A percentile compares a stretch with the other conserved stretches of the same genome.
These are phyloP conservation scores for Exobasidium cylindrosporum DNA, from an alignment of 1,284 basidiomycete genomes.

Conservation along the genomic window DNA sequence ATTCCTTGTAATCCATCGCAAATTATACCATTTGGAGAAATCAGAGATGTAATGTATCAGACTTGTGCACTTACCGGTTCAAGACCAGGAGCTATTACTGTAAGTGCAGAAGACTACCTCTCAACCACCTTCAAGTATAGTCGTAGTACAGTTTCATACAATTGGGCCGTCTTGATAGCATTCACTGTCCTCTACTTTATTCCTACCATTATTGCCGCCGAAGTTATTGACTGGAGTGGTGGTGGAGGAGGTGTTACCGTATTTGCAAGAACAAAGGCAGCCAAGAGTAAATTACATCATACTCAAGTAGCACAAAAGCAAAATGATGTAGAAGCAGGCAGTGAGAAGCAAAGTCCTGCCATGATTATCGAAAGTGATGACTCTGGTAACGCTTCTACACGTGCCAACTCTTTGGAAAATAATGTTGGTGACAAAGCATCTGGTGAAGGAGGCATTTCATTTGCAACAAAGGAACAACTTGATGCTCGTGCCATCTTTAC, in stretches of 20 bases:
- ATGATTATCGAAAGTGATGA: slow-evolving; percentile 9
- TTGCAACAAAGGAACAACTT: background rate
- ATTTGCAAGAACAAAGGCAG: slow-evolving; percentile 22
- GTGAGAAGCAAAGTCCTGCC: slow-evolving; percentile 18
- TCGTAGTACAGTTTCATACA: slow-evolving; percentile 23
- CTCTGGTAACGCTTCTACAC: slow-evolving; percentile 11
- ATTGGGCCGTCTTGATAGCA: slow-evolving; percentile 33
- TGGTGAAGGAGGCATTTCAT: background rate
- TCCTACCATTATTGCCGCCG: slow-evolving; percentile 42
- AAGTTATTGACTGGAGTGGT: slow-evolving; percentile 21
- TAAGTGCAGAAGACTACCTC: slow-evolving; percentile 30
- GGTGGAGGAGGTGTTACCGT: slow-evolving; percentile 21
- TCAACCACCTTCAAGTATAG: slow-evolving; percentile 30
- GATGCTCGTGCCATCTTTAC: slow-evolving; percentile 23
- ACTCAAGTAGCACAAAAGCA: background rate
- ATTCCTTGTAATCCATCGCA: slow-evolving; percentile 29
- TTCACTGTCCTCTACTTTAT: slow-evolving; percentile 41
- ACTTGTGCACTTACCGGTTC: slow-evolving; percentile 33
- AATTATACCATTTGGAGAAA: slow-evolving; percentile 25
- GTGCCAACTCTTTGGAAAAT: slow-evolving; percentile 2
- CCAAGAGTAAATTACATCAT: background rate
- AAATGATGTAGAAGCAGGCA: background rate
- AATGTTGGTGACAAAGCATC: background rate
- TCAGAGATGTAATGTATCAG: slow-evolving; percentile 26
- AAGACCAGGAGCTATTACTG: slow-evolving; percentile 21